Base-by-base conservation (phyloP, 176 grass and related monocot species). In the Zea mays region DNA sequence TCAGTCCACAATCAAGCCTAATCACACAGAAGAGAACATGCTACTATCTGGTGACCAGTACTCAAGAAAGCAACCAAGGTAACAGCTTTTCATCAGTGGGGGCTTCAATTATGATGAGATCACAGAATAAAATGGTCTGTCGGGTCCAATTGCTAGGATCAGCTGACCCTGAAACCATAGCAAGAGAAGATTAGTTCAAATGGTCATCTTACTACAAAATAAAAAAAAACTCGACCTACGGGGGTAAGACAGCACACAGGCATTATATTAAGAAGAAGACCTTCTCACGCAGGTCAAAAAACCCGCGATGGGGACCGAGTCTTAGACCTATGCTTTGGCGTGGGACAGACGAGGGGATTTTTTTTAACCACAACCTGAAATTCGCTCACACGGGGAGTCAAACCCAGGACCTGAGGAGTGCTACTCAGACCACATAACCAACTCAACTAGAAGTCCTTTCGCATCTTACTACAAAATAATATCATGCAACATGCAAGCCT, bases 141-240 rank as follows among this genome's bases (percentile, higher is more conserved):
- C 57, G 0, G 2, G 6, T 16, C 19, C 61, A 38, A 34, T 54
- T 68, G 37, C 51, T 76, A 70, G 79, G 66, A 80, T 76, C 55
- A 80, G 44, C 34, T 77, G 60, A 73, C 56, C 81, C 88, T 87
- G 84, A 55, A 87, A 62, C 5, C 33, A 76, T 84, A 80, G 58
- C 5, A 80, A 14, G 58, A 84, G n/a, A 61, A 44, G 2, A 20
- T 86, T 76, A 79, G 34, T 61, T 35, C 72, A 84, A 73, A 12
- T 55, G 59, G 10, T 86, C 17, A 77, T 76, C 10, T 47, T 67
- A 65, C 49, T 34, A 78, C 4, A 3, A 13, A 76, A 85, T 55
- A 69, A 69, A 27, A 69, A 69, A 27, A 27, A 27, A 27, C 27
- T 27, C 27, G 27, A 27, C 27, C 27, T 27, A 1, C 1, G 27